Base-by-base conservation (phyloP, 768 basidiomycete genomes). In the Termitomyces sp. region DNA sequence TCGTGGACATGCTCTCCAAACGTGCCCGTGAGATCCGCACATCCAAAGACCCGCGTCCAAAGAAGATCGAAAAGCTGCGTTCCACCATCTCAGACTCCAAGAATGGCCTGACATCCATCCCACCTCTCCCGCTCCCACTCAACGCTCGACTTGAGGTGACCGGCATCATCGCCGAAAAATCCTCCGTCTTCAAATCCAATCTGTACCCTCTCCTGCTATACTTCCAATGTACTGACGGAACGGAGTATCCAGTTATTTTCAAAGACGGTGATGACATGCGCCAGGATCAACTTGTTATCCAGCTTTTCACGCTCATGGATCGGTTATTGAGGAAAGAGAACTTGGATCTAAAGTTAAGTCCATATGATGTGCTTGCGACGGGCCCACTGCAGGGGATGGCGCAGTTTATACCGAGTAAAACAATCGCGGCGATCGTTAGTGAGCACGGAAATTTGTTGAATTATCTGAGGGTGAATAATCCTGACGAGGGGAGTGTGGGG, bases 251-350 rank as follows among this genome's bases (percentile, higher is more conserved):
- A 0, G 82, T 98, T 49, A 98, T 99, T 56, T 98, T 98, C 80
- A 99, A 98, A 71, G 95, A 98, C 61, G 97, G 97, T 13, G 97
- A 98, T 66, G 97, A 99, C 66, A 88, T 98, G 80, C 86, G 97
- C 20, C 97, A 99, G 69, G 97, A 99, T 67, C 97, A 99, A 68
- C 83, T 99, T 35, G 95, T 98, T 25, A 89, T 98, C 47, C 97
- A 99, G 69, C 78, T 98, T n/a, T 95, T 99, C 70, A 97, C 94
- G 15, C 83, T 99, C 25, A 99, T 99, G 97, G 94, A 99, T 66
- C 80, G 90, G 45, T 70, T 99, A 23, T 72, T 98, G 57, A 76
- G 94, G 54, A 96, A 95, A 71, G 97, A 98, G 74, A 97, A 97
- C 66, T 69, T 99, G 50, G 97, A 98, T 66, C 74, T 98, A 54